A percentile compares a stretch with the other conserved stretches of the same genome.
Evolutionary conservation across 2,329 filamentous ascomycete genomes (phyloP).

Genomic region (Sclerotinia borealis): DNA sequence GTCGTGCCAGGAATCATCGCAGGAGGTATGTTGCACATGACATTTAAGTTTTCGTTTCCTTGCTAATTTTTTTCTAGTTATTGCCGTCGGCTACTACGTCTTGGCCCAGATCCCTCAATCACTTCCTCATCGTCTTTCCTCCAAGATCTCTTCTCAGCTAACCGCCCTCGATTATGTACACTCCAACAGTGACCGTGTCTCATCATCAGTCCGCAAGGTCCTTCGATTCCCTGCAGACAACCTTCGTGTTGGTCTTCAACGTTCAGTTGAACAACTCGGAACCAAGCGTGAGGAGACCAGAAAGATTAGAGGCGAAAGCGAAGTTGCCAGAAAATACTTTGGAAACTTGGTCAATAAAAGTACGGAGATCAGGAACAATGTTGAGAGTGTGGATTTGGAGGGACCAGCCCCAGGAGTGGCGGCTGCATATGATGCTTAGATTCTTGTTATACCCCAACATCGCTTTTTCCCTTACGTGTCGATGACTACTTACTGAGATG

Average conservation of each 20-base stretch:
- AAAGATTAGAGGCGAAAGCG: conserved; percentile 76
- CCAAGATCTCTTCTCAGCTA: conserved; percentile 78
- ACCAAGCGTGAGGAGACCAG: conserved; percentile 73
- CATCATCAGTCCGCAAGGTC: conserved; percentile 79
- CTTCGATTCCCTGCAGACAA: conserved; percentile 83
- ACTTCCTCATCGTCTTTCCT: conserved; percentile 75
- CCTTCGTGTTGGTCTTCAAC: conserved; percentile 74
- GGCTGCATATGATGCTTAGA: conserved; percentile 28
- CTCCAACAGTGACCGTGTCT: conserved; percentile 77
- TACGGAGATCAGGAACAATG: conserved; percentile 41
- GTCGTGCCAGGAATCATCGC: conserved; percentile 74
- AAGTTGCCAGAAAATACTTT: conserved; percentile 87
- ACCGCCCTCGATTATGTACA: conserved; percentile 87
- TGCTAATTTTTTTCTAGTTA: conserved; percentile 45
- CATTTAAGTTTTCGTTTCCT: conserved; percentile 7
- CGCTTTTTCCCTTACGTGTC: conserved; percentile 8
- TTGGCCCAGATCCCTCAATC: conserved; percentile 83
- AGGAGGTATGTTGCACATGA: conserved; percentile 56
- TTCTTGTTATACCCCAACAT: conserved; percentile 12
- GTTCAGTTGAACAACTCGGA: conserved; percentile 77
- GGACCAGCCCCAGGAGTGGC: conserved; percentile 32
- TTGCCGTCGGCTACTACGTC: conserved; percentile 72
- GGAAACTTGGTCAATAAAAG: conserved; percentile 69
- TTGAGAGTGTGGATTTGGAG: conserved; percentile 33
- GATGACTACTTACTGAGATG: not conserved